phyloP scores from a whole-genome alignment of 306 rosid genomes.

The Medicago ruthenica region DNA sequence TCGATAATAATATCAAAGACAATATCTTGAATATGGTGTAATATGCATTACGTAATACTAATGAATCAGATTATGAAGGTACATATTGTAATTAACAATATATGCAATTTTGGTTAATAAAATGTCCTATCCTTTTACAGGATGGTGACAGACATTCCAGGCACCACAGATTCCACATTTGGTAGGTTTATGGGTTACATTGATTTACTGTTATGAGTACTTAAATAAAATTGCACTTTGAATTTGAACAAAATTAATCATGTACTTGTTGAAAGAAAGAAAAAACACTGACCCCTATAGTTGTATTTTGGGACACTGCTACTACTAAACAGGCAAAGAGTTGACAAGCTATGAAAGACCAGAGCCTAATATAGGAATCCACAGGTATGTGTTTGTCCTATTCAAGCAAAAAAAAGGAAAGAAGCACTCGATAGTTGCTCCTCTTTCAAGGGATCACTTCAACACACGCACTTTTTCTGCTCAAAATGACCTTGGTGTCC shows the following conservation, averaged over 20 bases:
- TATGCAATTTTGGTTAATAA: constrained; percentile 9
- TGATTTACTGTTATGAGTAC: background rate
- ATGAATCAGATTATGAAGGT: background rate
- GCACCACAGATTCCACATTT: constrained; percentile 93
- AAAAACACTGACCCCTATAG: background rate
- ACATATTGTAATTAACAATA: no score
- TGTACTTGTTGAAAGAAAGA: background rate
- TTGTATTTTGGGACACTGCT: background rate
- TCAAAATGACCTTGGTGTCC: constrained; percentile 68
- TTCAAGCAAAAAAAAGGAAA: constrained; percentile 60
- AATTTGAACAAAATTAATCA: no score
- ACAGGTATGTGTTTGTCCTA: constrained; percentile 86
- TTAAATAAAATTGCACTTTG: background rate
- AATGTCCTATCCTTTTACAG: constrained; percentile 52
- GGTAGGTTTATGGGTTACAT: constrained; percentile 76
- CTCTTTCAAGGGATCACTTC: constrained; percentile 75
- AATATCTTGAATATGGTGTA: background rate
- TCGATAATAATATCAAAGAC: no score
- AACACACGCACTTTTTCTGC: constrained; percentile 65
- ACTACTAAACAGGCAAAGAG: constrained; percentile 63
- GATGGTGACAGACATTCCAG: constrained; percentile 96
- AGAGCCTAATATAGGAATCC: constrained; percentile 85
- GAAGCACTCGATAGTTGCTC: constrained; percentile 54
- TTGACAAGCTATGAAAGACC: constrained; percentile 77
- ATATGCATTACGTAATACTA: background rate